Percentiles rank a stretch among this genome's conserved stretches.
Conservation (phyloP, 2,329 filamentous ascomycete species). For the Aspergillus brunneoviolaceus region DNA sequence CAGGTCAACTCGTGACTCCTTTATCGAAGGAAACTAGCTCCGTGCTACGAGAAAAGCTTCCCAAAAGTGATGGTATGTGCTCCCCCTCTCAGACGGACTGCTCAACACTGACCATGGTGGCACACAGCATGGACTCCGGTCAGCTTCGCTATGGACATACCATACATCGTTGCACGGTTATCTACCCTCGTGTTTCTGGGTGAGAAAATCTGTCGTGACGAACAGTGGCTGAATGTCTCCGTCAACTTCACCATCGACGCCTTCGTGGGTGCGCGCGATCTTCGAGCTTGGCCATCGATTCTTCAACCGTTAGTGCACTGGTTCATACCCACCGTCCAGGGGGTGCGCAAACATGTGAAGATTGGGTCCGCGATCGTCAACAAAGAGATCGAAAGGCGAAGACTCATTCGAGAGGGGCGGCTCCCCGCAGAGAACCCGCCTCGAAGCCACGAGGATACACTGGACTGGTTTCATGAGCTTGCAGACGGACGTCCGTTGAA, state of each 20-base stretch:
- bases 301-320: constrained; percentile 47
- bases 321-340: constrained; percentile 44
- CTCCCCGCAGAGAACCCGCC: constrained; percentile 16
- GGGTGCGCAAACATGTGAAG: constrained; percentile 39
- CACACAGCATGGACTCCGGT: constrained; percentile 55
- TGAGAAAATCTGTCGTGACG: constrained; percentile 50
- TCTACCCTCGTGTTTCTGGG: constrained; percentile 58
- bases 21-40: constrained; percentile 29
- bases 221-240: constrained; percentile 52
- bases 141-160: constrained; percentile 53
- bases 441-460: constrained; percentile 22
- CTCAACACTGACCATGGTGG: constrained; percentile 7
- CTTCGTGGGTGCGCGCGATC: constrained; percentile 32
- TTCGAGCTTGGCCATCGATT: constrained; percentile 45
- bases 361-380: constrained; percentile 39
- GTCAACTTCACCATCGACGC: constrained; percentile 23
- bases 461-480: constrained; percentile 32
- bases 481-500: constrained; percentile 18
- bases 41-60: constrained; percentile 25
- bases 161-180: constrained; percentile 54
- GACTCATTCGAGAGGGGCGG: constrained; percentile 23
- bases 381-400: constrained; percentile 25
- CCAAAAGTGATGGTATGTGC: constrained; percentile 25
- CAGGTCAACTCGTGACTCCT: constrained; percentile 27
- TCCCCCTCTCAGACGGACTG: not conserved